Base-by-base conservation (phyloP, 257 asterid genomes). In the Nicotiana attenuata region DNA sequence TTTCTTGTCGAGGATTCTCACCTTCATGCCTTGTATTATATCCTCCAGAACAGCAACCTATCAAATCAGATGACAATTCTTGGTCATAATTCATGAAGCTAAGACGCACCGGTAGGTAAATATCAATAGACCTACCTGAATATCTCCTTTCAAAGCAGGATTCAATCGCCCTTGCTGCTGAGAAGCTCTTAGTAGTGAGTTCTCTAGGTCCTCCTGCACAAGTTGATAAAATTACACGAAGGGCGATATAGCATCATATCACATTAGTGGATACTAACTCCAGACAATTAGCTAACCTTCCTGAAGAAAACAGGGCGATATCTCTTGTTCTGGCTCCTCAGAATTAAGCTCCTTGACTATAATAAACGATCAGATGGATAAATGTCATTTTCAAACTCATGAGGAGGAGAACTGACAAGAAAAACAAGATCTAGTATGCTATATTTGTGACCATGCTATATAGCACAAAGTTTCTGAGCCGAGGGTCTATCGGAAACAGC, bases 1-100 rank as follows among this genome's bases (percentile, higher is more conserved):
- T 31, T 29, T 65, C 24, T 29, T 1, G 75, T 50, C 50, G 41
- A 80, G 20, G 41, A 56, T 77, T 83, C 90, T 87, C 33, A 93
- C 98, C 97, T 95, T 95, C 98, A 95, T 93, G 85, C 91, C 97
- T 78, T 81, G 89, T 75, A 95, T 89, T 84, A 95, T 93, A 61
- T 95, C 97, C 88, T 95, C 98, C 50, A 93, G 92, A 84, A 90
- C 97, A 61, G 90, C 92, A 91, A 95, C 98, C 98, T 94, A 76
- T 20, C 41, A 80, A 59, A 78, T 80, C 55, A 76, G 64, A 79
- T 66, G 47, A 81, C 26, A 76, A 5, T 83, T 41, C 19, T 56
- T 7, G 65, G 76, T 80, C 11, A 41, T 9, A 9, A 41, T 41
- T 41, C 50, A 50, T 10, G 78, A 80, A 28, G 61, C 14, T 65